Evolutionary conservation across 768 basidiomycete genomes (phyloP).

Genomic region (Tricholoma saponaceum): DNA sequence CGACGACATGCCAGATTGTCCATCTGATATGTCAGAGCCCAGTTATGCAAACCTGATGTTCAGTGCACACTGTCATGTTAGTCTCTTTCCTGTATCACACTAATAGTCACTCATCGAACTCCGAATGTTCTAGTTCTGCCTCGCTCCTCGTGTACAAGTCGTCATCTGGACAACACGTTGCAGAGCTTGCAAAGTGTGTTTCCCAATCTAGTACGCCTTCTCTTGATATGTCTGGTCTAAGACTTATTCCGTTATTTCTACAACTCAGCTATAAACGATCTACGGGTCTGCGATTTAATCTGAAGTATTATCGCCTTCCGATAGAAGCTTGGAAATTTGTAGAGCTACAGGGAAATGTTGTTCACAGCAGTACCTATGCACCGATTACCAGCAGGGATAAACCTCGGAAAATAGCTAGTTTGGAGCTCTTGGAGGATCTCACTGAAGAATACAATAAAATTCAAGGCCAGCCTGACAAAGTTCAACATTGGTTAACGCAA

Average conservation of each 20-base stretch:
- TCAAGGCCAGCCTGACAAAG: slow-evolving; percentile 13
- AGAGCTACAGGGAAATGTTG: slow-evolving; percentile 13
- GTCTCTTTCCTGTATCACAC: not conserved
- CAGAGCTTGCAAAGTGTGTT: slow-evolving; percentile 18
- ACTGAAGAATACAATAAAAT: slow-evolving; percentile 20
- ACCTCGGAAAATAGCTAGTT: slow-evolving; percentile 11
- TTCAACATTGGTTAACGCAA: slow-evolving; percentile 25
- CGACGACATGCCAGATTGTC: slow-evolving; percentile 1
- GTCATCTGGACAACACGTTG: slow-evolving; percentile 16
- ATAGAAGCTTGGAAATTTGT: slow-evolving; percentile 13
- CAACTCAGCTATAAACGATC: slow-evolving; percentile 17
- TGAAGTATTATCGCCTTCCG: slow-evolving; percentile 10
- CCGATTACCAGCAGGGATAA: slow-evolving; percentile 19
- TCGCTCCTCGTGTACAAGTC: slow-evolving; percentile 12
- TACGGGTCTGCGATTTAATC: slow-evolving; percentile 3
- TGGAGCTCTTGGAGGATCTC: slow-evolving; percentile 17
- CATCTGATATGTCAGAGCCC: slow-evolving; percentile 2
- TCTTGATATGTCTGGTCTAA: not conserved
- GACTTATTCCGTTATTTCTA: not conserved
- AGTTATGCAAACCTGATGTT: slow-evolving; percentile 3
- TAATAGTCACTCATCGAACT: not conserved
- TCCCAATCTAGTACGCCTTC: slow-evolving; percentile 14
- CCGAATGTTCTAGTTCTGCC: slow-evolving; percentile 12
- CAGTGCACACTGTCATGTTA: slow-evolving; percentile 3
- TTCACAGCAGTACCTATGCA: slow-evolving; percentile 16